Base-by-base conservation (phyloP, 1,139 yeast species). In the Yamadazyma pseudoaaseri region DNA sequence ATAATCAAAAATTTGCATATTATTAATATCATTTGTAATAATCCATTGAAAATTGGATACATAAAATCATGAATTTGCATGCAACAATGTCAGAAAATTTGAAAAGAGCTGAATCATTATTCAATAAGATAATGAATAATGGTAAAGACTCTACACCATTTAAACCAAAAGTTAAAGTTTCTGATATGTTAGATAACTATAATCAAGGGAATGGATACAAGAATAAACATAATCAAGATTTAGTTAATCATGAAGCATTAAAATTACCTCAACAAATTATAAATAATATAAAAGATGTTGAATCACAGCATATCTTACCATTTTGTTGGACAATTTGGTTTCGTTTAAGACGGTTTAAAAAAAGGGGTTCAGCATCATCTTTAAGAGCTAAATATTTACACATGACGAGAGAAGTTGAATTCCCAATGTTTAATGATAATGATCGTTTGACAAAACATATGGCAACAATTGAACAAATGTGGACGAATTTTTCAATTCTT, bases 391-490 rank as follows among this genome's bases (percentile, higher is more conserved):
- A 47, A 24, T 70, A 70, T 38, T 54, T 70, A 33, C 73, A 68
- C 41, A 62, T 66, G 22, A 69, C 75, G 7, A 56, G 52, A 29
- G 71, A 67, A 40, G 56, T 70, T 29, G 59, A 56, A 37, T 68
- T 69, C 39, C 51, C 57, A 9, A 37, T 47, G 26, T 44, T 48
- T 23, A 18, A 30, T 2, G 29, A 29, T 3, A 14, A 10, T 3
- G 12, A 29, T 2, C 43, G 48, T n/a, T 36, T 46, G 2, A 64
- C 73, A 5, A 56, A 54, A 22, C 54, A 58, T 34, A 62, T 75
- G 34, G 76, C 66, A 12, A 69, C 82, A 6, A 62, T 79, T 15
- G 86, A 80, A 54, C 83, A 80, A 51, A 67, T 81, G 58, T 81
- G 86, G 86, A 56, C 65, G 37, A 56, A 76, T 34, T 57, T 79